Evolutionary conservation across 306 rosid genomes (phyloP).

Genomic region (Myrica gale): DNA sequence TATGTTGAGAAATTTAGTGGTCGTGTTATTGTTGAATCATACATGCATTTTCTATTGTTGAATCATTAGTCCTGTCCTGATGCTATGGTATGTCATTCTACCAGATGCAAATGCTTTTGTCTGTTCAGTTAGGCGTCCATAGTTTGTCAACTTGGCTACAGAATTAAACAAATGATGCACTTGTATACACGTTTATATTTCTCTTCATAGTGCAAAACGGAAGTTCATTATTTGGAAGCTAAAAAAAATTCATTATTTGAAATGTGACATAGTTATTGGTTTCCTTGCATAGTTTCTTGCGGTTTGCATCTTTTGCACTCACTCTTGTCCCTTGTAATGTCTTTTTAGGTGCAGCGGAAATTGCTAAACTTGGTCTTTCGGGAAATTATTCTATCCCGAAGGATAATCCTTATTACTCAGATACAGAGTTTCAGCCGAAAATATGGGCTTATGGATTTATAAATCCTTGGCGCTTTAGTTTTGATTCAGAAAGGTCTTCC

Average conservation of each 20-base stretch:
- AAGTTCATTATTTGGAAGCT: not conserved
- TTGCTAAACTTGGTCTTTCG: too few species aligned
- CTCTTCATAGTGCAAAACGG: not conserved
- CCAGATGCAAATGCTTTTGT: not conserved
- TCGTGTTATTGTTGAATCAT: too few species aligned
- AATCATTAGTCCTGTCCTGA: not conserved
- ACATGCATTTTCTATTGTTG: not conserved
- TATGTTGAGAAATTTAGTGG: too few species aligned
- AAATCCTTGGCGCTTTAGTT: too few species aligned
- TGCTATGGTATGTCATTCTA: not conserved
- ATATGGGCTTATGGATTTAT: too few species aligned
- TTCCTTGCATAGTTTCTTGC: too few species aligned
- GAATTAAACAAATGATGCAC: not conserved
- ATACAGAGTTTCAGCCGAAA: conserved; percentile 60
- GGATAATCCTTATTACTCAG: conserved; percentile 57
- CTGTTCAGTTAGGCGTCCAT: not conserved
- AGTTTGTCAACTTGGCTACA: not conserved
- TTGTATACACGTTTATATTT: not conserved
- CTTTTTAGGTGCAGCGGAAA: too few species aligned
- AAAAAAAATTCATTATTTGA: not conserved
- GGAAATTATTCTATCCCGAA: too few species aligned
- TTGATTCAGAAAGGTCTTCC: too few species aligned
- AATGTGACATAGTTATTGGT: not conserved
- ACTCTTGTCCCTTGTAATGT: too few species aligned
- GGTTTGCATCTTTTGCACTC: too few species aligned